Conservation (phyloP, 495 filamentous ascomycete genomes). For the Extremus antarcticus region DNA sequence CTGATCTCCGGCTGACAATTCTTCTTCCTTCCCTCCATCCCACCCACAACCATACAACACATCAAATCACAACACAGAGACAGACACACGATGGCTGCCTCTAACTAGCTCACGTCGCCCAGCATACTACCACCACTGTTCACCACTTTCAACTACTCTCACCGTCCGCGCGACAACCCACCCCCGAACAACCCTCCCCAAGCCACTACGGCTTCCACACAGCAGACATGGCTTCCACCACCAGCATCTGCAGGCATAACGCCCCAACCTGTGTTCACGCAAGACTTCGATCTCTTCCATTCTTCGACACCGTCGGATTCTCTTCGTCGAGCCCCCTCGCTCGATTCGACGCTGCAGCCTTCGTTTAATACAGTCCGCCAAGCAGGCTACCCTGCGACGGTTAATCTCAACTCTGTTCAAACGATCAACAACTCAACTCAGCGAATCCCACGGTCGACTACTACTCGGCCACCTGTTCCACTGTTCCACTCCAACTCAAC, state of each 20-base stretch:
- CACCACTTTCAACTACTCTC: slow-evolving; percentile 30
- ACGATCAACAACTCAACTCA: slow-evolving; percentile 22
- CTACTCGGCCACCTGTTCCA: slow-evolving; percentile 45
- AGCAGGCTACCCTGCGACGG: slow-evolving; percentile 3
- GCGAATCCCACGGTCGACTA: slow-evolving; percentile 5
- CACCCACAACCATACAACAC: slow-evolving; percentile 26
- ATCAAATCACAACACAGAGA: slow-evolving; percentile 23
- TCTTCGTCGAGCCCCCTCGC: slow-evolving; percentile 26
- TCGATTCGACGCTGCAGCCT: slow-evolving; percentile 27
- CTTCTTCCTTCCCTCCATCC: slow-evolving; percentile 20
- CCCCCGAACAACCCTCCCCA: slow-evolving; percentile 45
- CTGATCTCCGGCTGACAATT: neutral
- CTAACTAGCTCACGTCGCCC: slow-evolving; percentile 27
- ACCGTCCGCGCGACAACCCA: slow-evolving; percentile 35
- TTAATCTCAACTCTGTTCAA: slow-evolving; percentile 19
- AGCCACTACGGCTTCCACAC: slow-evolving; percentile 54
- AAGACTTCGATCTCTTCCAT: slow-evolving; percentile 36
- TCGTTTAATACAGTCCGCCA: slow-evolving; percentile 26
- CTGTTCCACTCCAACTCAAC: slow-evolving; percentile 37
- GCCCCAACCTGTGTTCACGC: slow-evolving; percentile 29
- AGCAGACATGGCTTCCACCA: slow-evolving; percentile 53
- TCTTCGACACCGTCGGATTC: slow-evolving; percentile 20
- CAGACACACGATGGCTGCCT: slow-evolving; percentile 39
- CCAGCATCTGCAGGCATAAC: slow-evolving; percentile 35
- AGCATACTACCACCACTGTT: slow-evolving; percentile 7